These are phyloP conservation scores for Pholiota adiposa DNA, from an alignment of 1,284 basidiomycete genomes.

Conservation along the genomic window DNA sequence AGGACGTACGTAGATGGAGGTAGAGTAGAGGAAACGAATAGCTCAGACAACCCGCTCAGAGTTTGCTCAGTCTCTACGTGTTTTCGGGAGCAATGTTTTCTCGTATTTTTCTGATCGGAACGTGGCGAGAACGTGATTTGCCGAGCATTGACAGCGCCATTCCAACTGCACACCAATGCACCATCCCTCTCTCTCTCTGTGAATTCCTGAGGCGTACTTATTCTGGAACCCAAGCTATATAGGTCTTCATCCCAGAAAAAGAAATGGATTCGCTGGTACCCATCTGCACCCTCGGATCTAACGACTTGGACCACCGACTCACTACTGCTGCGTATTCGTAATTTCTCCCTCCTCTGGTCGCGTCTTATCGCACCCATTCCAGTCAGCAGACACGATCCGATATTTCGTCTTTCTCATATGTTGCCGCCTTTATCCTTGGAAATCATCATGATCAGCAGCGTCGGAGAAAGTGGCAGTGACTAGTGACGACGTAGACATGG, in stretches of 20 bases:
- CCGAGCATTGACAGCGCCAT: background rate
- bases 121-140: background rate
- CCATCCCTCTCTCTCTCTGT: no score
- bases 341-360: no score
- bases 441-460: no score
- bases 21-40: background rate
- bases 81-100: background rate
- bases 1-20: background rate
- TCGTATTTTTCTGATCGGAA: background rate
- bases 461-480: background rate
- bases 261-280: background rate
- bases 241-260: background rate
- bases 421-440: no score
- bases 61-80: background rate
- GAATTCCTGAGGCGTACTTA: no score
- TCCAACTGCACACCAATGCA: no score
- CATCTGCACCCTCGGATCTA: background rate
- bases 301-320: background rate
- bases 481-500: background rate
- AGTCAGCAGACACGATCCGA: no score
- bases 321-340: background rate
- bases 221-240: no score
- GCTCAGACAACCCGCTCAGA: background rate
- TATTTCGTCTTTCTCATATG: no score
- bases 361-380: background rate